Evolutionary conservation across 2,329 filamentous ascomycete genomes (phyloP).

Genomic region (Parascedosporium putredinis): DNA sequence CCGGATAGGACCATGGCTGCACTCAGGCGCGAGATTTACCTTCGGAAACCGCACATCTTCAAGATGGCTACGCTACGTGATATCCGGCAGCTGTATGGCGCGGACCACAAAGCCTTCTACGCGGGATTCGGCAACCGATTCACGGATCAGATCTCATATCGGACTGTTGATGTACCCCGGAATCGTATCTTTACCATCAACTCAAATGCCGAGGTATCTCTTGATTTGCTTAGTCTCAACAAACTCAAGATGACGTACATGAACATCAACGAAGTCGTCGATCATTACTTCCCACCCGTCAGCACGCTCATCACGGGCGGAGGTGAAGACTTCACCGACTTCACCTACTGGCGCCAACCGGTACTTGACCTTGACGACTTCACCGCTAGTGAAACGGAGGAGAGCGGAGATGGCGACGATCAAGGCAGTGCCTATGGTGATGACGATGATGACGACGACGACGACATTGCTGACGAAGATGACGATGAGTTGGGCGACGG

Average conservation of each 20-base stretch:
- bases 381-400: constrained; percentile 60
- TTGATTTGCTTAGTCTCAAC: constrained; percentile 83
- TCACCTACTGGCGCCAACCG: constrained; percentile 86
- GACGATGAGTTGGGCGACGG: constrained; percentile 29
- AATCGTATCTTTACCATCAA: constrained; percentile 98
- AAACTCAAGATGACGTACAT: constrained; percentile 96
- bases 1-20: constrained; percentile 94
- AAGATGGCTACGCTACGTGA: constrained; percentile 98
- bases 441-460: constrained; percentile 37
- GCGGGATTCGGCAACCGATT: constrained; percentile 94
- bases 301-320: constrained; percentile 78
- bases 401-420: background rate
- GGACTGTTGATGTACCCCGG: constrained; percentile 88
- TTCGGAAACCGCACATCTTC: constrained; percentile 95
- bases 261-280: constrained; percentile 91
- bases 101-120: constrained; percentile 76
- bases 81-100: constrained; percentile 78
- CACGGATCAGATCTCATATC: constrained; percentile 92
- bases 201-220: constrained; percentile 86
- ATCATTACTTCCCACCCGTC: constrained; percentile 95
- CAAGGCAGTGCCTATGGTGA: constrained; percentile 42
- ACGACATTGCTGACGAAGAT: constrained; percentile 31
- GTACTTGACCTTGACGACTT: constrained; percentile 83
- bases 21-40: constrained; percentile 80
- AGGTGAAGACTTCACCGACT: constrained; percentile 92